These are phyloP conservation scores for Viridothelium virens DNA, from an alignment of 495 filamentous ascomycete genomes.

Conservation along the genomic window DNA sequence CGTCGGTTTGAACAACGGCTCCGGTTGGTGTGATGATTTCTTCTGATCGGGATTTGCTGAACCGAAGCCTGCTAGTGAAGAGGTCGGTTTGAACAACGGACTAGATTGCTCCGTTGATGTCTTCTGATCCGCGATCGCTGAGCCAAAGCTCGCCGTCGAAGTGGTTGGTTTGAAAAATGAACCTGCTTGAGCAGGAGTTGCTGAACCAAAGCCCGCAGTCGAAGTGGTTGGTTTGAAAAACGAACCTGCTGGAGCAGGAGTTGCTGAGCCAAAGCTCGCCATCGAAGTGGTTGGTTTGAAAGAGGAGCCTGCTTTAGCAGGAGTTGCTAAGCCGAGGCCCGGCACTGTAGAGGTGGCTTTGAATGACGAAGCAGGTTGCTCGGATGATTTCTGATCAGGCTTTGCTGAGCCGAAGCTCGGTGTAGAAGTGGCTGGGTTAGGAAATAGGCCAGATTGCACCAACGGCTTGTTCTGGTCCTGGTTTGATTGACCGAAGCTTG, in stretches of 20 bases:
- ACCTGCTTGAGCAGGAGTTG: neutral
- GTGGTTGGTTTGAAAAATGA: neutral
- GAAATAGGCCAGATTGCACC: neutral
- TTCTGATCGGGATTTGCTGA: no score
- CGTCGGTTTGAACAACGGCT: neutral
- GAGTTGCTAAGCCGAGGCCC: neutral
- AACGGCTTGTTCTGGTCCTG: neutral
- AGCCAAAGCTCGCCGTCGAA: neutral
- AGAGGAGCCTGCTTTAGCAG: neutral
- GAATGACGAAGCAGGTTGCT: neutral
- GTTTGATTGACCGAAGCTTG: conserved; percentile 16
- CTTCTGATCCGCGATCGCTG: no score
- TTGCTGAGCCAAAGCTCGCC: neutral
- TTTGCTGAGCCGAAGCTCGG: neutral
- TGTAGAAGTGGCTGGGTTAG: neutral
- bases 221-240: neutral
- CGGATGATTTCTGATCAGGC: neutral
- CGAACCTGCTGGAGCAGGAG: neutral
- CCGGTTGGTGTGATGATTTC: neutral
- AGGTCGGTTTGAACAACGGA: neutral
- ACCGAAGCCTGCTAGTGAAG: neutral
- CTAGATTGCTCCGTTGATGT: neutral
- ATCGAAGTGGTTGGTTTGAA: neutral
- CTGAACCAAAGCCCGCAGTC: neutral
- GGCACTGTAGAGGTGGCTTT: neutral